Evolutionary conservation across 257 asterid species (phyloP), one percentile per base, ranked within the genome.

Genomic region (Linderniella brevidens): DNA sequence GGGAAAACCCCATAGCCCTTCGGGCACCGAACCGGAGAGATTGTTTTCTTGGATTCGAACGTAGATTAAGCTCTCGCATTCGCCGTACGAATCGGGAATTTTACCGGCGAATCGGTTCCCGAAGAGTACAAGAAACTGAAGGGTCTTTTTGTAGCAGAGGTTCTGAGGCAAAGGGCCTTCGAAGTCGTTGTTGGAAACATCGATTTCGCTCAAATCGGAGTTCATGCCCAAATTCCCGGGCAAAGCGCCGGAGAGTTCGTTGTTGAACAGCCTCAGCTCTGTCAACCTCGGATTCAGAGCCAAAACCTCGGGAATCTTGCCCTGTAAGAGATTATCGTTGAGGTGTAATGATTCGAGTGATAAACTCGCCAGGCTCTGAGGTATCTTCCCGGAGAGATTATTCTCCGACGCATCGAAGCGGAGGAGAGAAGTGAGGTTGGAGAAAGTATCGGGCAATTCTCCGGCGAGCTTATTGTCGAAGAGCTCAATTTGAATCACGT

Each of bases 111-210:
- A 49, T 18, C 68, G 68, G 63, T 86, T 86, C 0, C 62, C 58
- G 35, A 79, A 79, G 14, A 79, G 55, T 12, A 65, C 25, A 39
- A 82, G 59, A 17, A 0, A 4, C 46, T 41, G 39, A 17, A 87
- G 82, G 46, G 61, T 49, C 68, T 73, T 66, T 50, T 64, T 52
- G 53, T 42, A 37, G 59, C 97, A 87, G 45, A 87, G 56, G 35
- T 71, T 62, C 9, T 54, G 71, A 46, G 95, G 97, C 60, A 87
- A 56, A 3, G 76, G 58, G 47, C 97, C 97, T 49, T 71, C 78
- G 17, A 87, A 47, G 10, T 55, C 35, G 66, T 87, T 87, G 17
- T 55, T 55, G 7, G 97, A 73, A 14, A 79, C 72, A 63, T 87
- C 97, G 39, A 87, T 60, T 13, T 62, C 73, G 11, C 3, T 62